Evolutionary conservation across 208 protist species (phyloP).

Genomic region (Tritrichomonas musculus): DNA sequence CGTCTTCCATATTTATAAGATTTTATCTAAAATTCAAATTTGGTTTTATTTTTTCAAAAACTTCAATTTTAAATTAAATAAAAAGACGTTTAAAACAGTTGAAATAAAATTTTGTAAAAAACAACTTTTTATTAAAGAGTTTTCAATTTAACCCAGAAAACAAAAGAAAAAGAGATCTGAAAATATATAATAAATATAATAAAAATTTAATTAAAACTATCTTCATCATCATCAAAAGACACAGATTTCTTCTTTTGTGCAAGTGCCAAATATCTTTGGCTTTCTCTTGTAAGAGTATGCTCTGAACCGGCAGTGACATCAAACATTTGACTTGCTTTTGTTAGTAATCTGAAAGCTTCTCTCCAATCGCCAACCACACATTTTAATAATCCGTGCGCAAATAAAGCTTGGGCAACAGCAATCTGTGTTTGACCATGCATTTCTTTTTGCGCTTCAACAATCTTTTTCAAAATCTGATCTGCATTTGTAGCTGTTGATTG

Average conservation of each 20-base stretch:
- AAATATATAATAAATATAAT: too few relatives aligned
- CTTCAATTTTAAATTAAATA: too few relatives aligned
- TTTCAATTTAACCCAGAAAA: too few relatives aligned
- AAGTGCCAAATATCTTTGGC: neutral
- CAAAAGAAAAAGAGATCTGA: too few relatives aligned
- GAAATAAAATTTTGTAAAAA: too few relatives aligned
- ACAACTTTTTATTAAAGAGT: too few relatives aligned
- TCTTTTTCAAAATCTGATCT: slow-evolving; percentile 14
- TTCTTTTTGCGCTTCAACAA: neutral
- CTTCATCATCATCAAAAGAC: neutral
- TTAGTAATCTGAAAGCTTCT: neutral
- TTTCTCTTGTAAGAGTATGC: slow-evolving; percentile 1
- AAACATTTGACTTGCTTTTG: neutral
- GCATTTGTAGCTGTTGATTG: neutral
- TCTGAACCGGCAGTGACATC: slow-evolving; percentile 24
- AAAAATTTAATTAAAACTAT: too few relatives aligned
- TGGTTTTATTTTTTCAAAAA: too few relatives aligned
- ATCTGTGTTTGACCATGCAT: slow-evolving; percentile 31
- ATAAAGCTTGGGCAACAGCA: slow-evolving; percentile 12
- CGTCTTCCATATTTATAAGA: too few relatives aligned
- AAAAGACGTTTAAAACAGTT: too few relatives aligned
- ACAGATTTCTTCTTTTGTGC: slow-evolving; percentile 5
- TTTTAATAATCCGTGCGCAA: neutral
- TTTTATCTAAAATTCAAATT: too few relatives aligned
- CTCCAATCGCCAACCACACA: slow-evolving; percentile 25